Conservation (phyloP, 306 rosid genomes). For the Pterocarpus santalinus region DNA sequence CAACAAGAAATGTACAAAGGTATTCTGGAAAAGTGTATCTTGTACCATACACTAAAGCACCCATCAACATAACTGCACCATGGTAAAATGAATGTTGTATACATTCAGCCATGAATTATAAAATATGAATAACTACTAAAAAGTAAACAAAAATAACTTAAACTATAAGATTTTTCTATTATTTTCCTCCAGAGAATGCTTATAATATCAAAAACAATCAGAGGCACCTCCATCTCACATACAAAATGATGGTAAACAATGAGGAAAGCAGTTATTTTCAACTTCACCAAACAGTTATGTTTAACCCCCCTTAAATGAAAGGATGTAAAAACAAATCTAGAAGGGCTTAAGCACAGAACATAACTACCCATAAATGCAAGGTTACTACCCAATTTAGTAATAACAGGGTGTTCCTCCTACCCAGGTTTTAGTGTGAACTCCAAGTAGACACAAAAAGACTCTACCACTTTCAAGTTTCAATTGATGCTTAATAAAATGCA, state of each 20-base stretch:
- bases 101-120: neutral
- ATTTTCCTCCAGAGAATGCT: slow-evolving; percentile 30
- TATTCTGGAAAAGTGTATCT: slow-evolving; percentile 79
- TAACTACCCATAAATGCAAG: neutral
- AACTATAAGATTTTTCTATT: neutral
- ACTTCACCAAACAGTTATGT: neutral
- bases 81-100: slow-evolving; percentile 33
- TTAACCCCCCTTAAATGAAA: neutral
- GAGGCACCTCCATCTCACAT: neutral
- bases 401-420: neutral
- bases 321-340: neutral
- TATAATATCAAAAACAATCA: neutral
- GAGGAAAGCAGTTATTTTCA: slow-evolving; percentile 2
- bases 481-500: neutral
- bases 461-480: neutral
- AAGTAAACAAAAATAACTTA: neutral
- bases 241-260: neutral
- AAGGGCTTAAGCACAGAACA: neutral
- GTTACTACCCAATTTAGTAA: neutral
- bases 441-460: neutral
- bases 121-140: slow-evolving; percentile 6
- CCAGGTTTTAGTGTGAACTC: neutral
- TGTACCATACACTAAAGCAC: slow-evolving; percentile 73
- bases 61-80: slow-evolving; percentile 86
- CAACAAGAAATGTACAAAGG: slow-evolving; percentile 82